These are phyloP conservation scores for Infundibulicybe gibba DNA, from an alignment of 768 basidiomycete species.

Conservation along the genomic window DNA sequence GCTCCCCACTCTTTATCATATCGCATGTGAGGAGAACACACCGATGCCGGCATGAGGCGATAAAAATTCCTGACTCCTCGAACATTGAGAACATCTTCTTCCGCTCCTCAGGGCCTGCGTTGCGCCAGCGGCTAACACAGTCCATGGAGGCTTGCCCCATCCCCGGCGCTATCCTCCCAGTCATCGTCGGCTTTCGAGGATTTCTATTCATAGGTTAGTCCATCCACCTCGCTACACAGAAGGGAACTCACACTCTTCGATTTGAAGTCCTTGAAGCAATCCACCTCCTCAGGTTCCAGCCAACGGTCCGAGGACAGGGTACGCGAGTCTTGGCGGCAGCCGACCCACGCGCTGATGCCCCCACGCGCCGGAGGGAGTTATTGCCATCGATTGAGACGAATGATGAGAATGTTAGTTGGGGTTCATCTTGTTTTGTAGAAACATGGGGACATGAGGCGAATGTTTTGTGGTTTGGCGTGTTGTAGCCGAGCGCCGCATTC, in stretches of 20 bases:
- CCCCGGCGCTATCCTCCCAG: not conserved
- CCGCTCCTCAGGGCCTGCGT: conserved; percentile 12
- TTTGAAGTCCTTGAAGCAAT: conserved; percentile 8
- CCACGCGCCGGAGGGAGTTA: conserved; percentile 19
- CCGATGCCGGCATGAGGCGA: conserved; percentile 14
- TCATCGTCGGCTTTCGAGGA: not conserved
- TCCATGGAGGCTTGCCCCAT: not conserved
- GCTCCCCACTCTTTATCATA: conserved; percentile 11
- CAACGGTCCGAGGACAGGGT: conserved; percentile 5
- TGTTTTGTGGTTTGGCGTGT: not conserved
- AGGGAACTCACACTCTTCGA: not conserved
- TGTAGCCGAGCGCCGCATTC: not conserved
- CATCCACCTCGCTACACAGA: not conserved
- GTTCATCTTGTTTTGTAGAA: conserved; percentile 14
- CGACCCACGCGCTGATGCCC: conserved; percentile 1
- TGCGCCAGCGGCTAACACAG: conserved; percentile 13
- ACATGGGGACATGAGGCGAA: conserved; percentile 13
- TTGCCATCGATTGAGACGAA: conserved; percentile 25
- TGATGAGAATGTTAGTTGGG: conserved; percentile 8
- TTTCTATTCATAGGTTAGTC: not conserved
- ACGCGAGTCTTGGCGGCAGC: conserved; percentile 6
- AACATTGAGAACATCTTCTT: conserved; percentile 16
- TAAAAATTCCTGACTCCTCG: conserved; percentile 16
- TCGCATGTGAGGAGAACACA: conserved; percentile 10
- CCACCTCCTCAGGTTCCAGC: conserved; percentile 8